Evolutionary conservation across 2,329 filamentous ascomycete species (phyloP), one percentile per base, ranked within the genome.

Genomic region (Neoascochyta sp.): DNA sequence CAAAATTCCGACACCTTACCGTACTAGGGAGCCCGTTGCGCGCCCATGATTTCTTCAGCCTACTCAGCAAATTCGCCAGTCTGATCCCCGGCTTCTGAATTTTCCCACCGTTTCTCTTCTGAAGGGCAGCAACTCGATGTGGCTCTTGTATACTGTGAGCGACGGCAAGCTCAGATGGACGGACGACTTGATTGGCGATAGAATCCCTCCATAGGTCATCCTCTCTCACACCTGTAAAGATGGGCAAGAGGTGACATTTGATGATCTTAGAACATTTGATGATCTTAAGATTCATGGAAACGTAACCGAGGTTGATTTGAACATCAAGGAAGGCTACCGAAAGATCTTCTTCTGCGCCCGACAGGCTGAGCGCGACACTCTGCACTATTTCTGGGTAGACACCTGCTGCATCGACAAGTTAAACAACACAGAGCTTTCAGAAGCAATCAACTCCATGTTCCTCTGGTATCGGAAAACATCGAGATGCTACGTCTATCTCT

Each of bases 401-500:
- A 20, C 18, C 18, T 20, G 18, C 18, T 20, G 18, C 18, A 20
- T 20, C 10, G 18, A 20, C 18, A 15, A 26, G 11, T 26, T 14
- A 26, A 16, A 16, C 24, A 9, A 16, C 11, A 14, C 13, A 9
- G 15, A 26, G n/a, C n/a, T n/a, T n/a, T n/a, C n/a, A n/a, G n/a
- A n/a, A n/a, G n/a, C n/a, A n/a, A n/a, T n/a, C n/a, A 25, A 25
- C 20, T 29, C 27, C 10, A 29, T 29, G 27, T 29, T 32, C n/a
- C 22, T 15, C 7, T 30, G 28, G 28, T 30, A 30, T 12, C 21
- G 24, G 19, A 24, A 37, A 9, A 17, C 34, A 5, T 13, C 13
- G 11, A 24, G 17, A 23, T 37, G 34, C 22, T 37, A 30, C 11
- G 34, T 32, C 11, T 36, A 29, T 12, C 16, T 40, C 8, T 9